Conservation (phyloP, 352 stramenopile genomes). For the Pythium coloratum region DNA sequence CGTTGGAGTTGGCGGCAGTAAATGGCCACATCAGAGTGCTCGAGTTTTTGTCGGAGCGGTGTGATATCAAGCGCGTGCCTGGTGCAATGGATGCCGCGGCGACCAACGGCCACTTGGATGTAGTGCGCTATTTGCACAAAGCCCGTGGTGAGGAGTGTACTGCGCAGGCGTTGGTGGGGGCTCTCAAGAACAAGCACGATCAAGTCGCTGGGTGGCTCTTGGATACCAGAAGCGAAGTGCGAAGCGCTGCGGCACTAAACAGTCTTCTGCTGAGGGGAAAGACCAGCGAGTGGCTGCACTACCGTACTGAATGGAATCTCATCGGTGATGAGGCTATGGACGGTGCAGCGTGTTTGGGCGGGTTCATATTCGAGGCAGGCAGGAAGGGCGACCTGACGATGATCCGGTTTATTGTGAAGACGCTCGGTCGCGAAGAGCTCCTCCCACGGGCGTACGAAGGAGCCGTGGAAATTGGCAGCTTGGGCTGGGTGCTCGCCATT, state of each 20-base stretch:
- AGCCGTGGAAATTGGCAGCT: neutral
- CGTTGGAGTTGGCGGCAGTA: neutral
- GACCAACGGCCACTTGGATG: neutral
- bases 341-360: neutral
- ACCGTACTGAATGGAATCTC: neutral
- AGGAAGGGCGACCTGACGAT: neutral
- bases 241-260: neutral
- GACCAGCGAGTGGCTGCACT: neutral
- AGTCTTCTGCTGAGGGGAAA: neutral
- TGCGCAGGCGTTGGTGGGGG: neutral
- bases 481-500: neutral
- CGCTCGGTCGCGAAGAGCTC: neutral
- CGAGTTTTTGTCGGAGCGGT: neutral
- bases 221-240: neutral
- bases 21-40: neutral
- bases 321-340: neutral
- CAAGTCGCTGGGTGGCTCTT: neutral
- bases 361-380: neutral
- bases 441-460: neutral
- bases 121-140: neutral
- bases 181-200: neutral
- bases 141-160: neutral
- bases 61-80: neutral
- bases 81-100: neutral
- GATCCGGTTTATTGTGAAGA: neutral